These are phyloP conservation scores for Trichoderma reesei DNA, from an alignment of 495 filamentous ascomycete species.

Conservation along the genomic window DNA sequence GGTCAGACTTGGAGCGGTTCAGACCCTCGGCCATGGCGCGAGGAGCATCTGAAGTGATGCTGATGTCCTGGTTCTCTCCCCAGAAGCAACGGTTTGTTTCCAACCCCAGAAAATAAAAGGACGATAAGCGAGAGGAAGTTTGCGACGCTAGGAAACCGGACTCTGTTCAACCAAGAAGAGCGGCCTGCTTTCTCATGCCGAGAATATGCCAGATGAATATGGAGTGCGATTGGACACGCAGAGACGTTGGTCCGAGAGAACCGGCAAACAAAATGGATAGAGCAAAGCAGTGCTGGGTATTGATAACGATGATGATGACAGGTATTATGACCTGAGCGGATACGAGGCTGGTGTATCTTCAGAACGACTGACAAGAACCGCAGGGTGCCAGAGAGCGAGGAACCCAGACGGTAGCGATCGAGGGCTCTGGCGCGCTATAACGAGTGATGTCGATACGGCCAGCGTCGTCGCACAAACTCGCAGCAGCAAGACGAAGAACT, in stretches of 20 bases:
- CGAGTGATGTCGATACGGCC: neutral
- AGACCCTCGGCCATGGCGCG: slow-evolving; percentile 6
- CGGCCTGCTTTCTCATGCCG: neutral
- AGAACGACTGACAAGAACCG: neutral
- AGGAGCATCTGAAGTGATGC: neutral
- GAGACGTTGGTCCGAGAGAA: neutral
- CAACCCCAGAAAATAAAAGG: neutral
- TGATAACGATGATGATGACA: neutral
- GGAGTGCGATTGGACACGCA: neutral
- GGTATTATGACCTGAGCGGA: neutral
- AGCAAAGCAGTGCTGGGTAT: neutral
- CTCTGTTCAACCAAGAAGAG: neutral
- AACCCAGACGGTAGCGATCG: neutral
- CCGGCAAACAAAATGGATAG: neutral
- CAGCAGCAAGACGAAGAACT: neutral
- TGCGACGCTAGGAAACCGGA: neutral
- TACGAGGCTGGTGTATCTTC: neutral
- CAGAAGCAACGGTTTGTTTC: neutral
- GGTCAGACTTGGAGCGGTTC: neutral
- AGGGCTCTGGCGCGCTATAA: neutral
- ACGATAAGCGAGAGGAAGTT: neutral
- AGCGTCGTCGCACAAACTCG: neutral
- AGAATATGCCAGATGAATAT: neutral
- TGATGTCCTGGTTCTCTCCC: neutral
- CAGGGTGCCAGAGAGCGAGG: neutral